phyloP scores from a whole-genome alignment of 345 rosid genomes.

The Stellera chamaejasme region DNA sequence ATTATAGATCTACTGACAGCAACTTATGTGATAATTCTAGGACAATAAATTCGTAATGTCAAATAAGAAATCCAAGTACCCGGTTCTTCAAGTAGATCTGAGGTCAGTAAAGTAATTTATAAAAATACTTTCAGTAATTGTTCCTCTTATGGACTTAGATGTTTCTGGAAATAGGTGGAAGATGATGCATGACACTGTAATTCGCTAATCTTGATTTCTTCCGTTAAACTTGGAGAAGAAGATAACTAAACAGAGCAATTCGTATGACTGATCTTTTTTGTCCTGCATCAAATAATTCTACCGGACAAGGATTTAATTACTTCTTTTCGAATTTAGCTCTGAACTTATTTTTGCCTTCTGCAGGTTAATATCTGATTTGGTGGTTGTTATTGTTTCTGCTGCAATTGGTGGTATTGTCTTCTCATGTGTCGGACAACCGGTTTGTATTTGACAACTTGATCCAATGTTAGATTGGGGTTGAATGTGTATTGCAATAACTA shows the following conservation, averaged over 20 bases:
- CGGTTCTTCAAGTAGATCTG: slow-evolving; percentile 95
- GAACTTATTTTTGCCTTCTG: slow-evolving; percentile 9
- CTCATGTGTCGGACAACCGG: slow-evolving; percentile 98
- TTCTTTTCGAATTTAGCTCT: no score
- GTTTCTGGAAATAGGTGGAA: no score
- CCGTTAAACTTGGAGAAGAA: no score
- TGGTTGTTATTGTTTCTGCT: slow-evolving; percentile 94
- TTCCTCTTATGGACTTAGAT: no score
- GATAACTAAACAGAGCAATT: no score
- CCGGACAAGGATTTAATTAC: no score
- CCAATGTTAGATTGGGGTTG: slow-evolving; percentile 12
- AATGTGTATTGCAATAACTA: slow-evolving; percentile 6
- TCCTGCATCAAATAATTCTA: no score
- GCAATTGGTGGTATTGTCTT: slow-evolving; percentile 94
- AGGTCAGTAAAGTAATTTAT: slow-evolving; percentile 35
- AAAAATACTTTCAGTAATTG: no score
- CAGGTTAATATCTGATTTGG: slow-evolving; percentile 97
- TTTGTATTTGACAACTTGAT: slow-evolving; percentile 29
- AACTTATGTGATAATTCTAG: slow-evolving; percentile 24
- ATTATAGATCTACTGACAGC: no score
- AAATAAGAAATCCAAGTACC: slow-evolving; percentile 95
- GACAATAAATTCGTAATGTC: slow-evolving; percentile 97
- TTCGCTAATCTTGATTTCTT: no score
- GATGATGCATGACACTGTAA: no score
- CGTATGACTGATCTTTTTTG: no score